These are phyloP conservation scores for Cryptosporidium tyzzeri DNA, from an alignment of 169 alveolate species.

Conservation along the genomic window DNA sequence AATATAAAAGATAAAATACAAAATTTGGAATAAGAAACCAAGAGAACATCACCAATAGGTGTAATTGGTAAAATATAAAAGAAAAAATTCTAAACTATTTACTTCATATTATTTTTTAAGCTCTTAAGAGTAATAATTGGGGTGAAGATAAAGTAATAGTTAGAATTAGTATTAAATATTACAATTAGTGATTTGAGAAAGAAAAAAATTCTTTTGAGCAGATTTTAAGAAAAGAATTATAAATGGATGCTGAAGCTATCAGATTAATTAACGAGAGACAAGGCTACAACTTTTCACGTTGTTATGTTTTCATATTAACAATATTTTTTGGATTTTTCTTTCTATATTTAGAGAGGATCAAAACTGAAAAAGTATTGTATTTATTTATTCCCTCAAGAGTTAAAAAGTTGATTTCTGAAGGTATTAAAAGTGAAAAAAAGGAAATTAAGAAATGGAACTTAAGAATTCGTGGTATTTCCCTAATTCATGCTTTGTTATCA, in stretches of 20 bases:
- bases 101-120: too few species aligned
- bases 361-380: slow-evolving; percentile 27
- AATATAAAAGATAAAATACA: too few species aligned
- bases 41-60: background rate
- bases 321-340: slow-evolving; percentile 17
- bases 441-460: slow-evolving; percentile 35
- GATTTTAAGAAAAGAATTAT: background rate
- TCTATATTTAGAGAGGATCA: slow-evolving; percentile 28
- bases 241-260: slow-evolving; percentile 47
- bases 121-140: background rate
- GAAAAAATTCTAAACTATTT: too few species aligned
- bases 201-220: background rate
- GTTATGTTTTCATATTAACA: slow-evolving; percentile 10
- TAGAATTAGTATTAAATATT: too few species aligned
- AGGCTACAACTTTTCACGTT: slow-evolving; percentile 32
- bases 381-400: slow-evolving; percentile 42
- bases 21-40: too few species aligned
- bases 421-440: slow-evolving; percentile 19
- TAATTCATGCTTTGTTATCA: slow-evolving; percentile 48
- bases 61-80: too few species aligned
- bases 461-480: slow-evolving; percentile 64
- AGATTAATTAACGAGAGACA: slow-evolving; percentile 15
- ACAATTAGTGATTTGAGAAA: background rate
- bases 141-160: background rate
- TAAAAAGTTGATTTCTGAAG: slow-evolving; percentile 13